These are phyloP conservation scores for Fusarium solani-melongenae DNA, from an alignment of 2,329 filamentous ascomycete genomes.

Conservation along the genomic window DNA sequence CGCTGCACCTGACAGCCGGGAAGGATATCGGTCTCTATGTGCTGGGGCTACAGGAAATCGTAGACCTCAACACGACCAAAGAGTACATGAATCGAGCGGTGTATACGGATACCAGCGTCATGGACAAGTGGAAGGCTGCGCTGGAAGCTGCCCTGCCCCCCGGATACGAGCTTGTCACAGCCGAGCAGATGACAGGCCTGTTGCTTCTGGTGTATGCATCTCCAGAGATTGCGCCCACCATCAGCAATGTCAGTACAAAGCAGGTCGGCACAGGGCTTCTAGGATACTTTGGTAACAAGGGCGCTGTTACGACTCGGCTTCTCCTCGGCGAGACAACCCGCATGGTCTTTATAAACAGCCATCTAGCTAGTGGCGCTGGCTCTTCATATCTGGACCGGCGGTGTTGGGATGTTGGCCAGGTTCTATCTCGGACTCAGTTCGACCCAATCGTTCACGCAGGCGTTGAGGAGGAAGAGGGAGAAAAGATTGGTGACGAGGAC, in stretches of 20 bases:
- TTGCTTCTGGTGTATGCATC: conserved; percentile 88
- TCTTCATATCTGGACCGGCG: conserved; percentile 81
- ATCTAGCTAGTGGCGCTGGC: conserved; percentile 89
- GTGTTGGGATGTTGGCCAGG: conserved; percentile 89
- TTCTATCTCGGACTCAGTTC: conserved; percentile 81
- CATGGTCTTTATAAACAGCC: conserved; percentile 90
- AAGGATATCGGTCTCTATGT: conserved; percentile 89
- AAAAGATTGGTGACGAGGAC: conserved; percentile 87
- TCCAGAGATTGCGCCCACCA: conserved; percentile 75
- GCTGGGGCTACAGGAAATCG: conserved; percentile 90
- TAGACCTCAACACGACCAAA: conserved; percentile 82
- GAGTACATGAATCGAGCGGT: conserved; percentile 76
- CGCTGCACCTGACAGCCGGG: conserved; percentile 62
- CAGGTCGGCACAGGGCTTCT: conserved; percentile 89
- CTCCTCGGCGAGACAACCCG: conserved; percentile 90
- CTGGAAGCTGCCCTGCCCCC: conserved; percentile 78
- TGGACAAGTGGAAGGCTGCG: conserved; percentile 83
- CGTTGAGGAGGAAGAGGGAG: conserved; percentile 71
- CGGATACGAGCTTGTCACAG: conserved; percentile 80
- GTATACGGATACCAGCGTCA: conserved; percentile 77
- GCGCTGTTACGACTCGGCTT: conserved; percentile 83
- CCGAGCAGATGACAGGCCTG: conserved; percentile 88
- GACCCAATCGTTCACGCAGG: conserved; percentile 75
- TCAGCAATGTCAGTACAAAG: conserved; percentile 84
- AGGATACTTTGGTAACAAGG: conserved; percentile 97